These are phyloP conservation scores for Solanum appendiculatum DNA, from an alignment of 257 asterid species.

Conservation along the genomic window DNA sequence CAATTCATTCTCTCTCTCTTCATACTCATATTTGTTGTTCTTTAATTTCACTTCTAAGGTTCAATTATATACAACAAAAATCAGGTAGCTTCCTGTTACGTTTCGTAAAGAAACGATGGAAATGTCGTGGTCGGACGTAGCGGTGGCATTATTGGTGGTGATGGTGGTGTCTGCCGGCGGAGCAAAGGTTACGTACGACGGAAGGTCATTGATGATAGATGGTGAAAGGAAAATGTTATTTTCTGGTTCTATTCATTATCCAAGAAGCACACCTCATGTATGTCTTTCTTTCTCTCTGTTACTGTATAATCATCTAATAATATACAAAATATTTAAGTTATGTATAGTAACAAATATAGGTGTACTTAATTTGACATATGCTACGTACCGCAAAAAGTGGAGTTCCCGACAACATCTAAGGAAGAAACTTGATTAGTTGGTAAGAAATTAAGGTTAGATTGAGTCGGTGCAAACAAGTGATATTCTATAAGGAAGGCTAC, in stretches of 20 bases:
- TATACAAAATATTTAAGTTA: too few species aligned
- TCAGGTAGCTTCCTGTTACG: neutral
- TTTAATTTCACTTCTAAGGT: neutral
- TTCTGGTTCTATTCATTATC: constrained; percentile 88
- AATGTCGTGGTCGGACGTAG: constrained; percentile 3
- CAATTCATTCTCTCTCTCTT: neutral
- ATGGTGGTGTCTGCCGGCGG: constrained; percentile 18
- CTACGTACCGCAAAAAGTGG: neutral
- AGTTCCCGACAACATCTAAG: neutral
- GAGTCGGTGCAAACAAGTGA: neutral
- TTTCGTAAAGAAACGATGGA: neutral
- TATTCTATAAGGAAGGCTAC: too few species aligned
- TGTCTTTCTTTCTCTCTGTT: neutral
- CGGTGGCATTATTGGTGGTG: neutral
- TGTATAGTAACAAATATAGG: neutral
- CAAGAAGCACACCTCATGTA: constrained; percentile 87
- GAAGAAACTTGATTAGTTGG: neutral
- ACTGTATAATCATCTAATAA: too few species aligned
- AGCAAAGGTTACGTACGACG: constrained; percentile 49
- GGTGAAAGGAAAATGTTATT: constrained; percentile 64
- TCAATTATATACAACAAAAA: neutral
- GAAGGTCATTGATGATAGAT: constrained; percentile 54
- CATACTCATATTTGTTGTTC: neutral
- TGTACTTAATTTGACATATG: neutral
- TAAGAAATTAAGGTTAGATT: too few species aligned